Base-by-base conservation (phyloP, 2,329 filamentous ascomycete species). In the Diaporthe citri region DNA sequence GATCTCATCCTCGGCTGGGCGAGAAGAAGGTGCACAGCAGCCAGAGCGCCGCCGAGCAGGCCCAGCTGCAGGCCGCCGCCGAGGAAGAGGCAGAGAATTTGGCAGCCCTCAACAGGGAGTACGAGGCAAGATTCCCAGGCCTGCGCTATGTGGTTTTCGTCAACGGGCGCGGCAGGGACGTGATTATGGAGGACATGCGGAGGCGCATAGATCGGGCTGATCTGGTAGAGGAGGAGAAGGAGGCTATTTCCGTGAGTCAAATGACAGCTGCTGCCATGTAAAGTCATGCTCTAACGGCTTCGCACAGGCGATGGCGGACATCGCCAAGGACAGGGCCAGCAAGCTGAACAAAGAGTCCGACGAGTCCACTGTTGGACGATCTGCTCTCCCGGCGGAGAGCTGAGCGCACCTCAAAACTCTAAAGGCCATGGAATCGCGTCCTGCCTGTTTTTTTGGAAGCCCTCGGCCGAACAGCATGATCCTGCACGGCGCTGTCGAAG, bases 61-160 rank as follows among this genome's bases (percentile, higher is more conserved):
- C 93, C 25, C 92, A 94, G 80, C 84, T 98, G 76, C 90, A 93
- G 73, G 83, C 83, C 10, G 88, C 86, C 0, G 86, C 86, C n/a
- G 86, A 85, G 25, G 89, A 90, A 60, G 91, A 94, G 80, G 86
- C 86, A 12, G 85, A 86, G 75, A 83, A 86, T 79, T 84, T 98
- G 76, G 87, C 85, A 9, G 81, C 80, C 41, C 83, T 98, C 79
- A 98, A 98, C 81, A 84, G 83, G 15, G 90, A 94, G 83, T 98
- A 98, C 81, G 96, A 98, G 83, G 86, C 86, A n/a, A 88, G 80
- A 73, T 98, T 96, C 82, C 95, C 95, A 0, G 95, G 96, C 0
- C 82, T 98, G 81, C 89, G 93, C 84, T 98, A 97, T 86, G 95
- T 98, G 81, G 94, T 96, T 25, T 98, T 98, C 82, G 96, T 98